Base-by-base conservation (phyloP, 768 basidiomycete species). In the Psilocybe cyanescens region DNA sequence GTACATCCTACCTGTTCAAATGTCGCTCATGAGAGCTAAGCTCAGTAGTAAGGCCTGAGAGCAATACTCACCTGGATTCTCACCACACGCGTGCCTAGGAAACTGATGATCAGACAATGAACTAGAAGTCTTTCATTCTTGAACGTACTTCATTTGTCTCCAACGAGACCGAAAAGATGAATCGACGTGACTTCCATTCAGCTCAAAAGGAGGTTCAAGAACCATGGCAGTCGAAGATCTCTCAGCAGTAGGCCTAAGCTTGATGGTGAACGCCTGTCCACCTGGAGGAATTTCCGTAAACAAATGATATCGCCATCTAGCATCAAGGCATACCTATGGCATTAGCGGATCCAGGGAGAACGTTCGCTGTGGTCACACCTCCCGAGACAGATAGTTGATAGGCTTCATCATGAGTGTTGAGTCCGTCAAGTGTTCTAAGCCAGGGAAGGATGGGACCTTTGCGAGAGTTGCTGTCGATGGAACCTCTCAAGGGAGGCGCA, bases 221-320 rank as follows among this genome's bases (percentile, higher is more conserved):
- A 93, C 74, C 86, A 92, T 88, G 3, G 89, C 86, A 14, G 85
- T 83, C 4, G 91, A 82, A 0, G 90, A 88, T 29, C 87, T 82
- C 63, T 92, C 91, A 19, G 78, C 66, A 0, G 92, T 94, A 59
- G 85, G 84, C 44, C 94, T 82, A 12, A 91, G 75, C 73, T 95
- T 95, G 68, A 95, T 85, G 54, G 87, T 83, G 68, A 94, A 95
- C 0, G 91, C 92, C 70, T 94, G 92, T 11, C 93, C 93, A 53
- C 90, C 91, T 81, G 17, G 16, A 57, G 8, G 39, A 19, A 24
- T 14, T 29, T 51, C 0, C 19, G 24, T 11, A 56, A 30, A 28
- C 12, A 12, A 31, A 48, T 47, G 33, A 35, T 35, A 35, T 7
- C 33, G 6, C 33, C 24, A 24, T 24, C 24, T 24, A 35, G 33